A percentile compares a stretch with the other conserved stretches of the same genome.
These are phyloP conservation scores for Acacia pycnantha DNA, from an alignment of 331 rosid genomes.

Conservation along the genomic window DNA sequence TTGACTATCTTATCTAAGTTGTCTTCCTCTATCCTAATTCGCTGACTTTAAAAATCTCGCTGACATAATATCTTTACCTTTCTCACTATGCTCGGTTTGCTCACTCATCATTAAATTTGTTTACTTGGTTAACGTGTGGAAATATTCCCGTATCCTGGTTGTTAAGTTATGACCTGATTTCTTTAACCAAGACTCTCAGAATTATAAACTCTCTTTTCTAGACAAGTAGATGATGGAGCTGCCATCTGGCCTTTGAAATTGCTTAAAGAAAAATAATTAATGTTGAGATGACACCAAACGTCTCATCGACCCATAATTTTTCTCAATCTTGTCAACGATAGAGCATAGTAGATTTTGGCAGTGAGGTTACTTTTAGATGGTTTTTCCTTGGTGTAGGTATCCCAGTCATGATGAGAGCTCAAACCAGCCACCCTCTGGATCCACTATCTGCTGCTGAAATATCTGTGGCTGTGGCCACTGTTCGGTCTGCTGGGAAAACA, in stretches of 20 bases:
- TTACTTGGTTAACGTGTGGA: not conserved
- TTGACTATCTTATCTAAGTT: conserved; percentile 23
- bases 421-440: conserved; percentile 87
- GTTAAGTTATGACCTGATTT: not conserved
- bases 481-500: conserved; percentile 93
- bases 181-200: not conserved
- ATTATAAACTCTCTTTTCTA: not conserved
- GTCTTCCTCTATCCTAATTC: conserved; percentile 26
- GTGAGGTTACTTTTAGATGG: not conserved
- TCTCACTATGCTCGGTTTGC: not conserved
- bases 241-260: not conserved
- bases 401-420: conserved; percentile 77
- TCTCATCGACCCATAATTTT: not conserved
- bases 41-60: not conserved
- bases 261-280: not conserved
- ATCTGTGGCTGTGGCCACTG: conserved; percentile 91
- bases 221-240: conserved; percentile 12
- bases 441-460: conserved; percentile 95
- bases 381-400: conserved; percentile 50
- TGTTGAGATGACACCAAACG: not conserved
- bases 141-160: not conserved
- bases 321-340: not conserved
- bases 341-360: not conserved
- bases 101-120: not conserved
- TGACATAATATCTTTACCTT: conserved; percentile 1